Conservation (phyloP, 2,329 filamentous ascomycete species). For the Epichloe elymi region DNA sequence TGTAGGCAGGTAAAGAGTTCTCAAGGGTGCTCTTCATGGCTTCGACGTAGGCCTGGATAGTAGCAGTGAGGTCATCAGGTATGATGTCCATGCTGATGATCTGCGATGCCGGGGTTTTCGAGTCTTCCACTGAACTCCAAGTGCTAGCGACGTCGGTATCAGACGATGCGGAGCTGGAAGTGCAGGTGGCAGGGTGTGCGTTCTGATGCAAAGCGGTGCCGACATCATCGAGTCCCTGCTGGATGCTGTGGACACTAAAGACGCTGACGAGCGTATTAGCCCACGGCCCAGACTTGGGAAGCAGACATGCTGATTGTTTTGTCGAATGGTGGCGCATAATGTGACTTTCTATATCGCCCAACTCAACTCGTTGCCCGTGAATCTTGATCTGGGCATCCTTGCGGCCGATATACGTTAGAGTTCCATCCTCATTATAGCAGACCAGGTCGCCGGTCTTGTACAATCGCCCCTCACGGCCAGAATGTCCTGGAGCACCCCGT, state of each 20-base stretch:
- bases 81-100: not conserved
- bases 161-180: not conserved
- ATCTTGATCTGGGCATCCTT: conserved; percentile 43
- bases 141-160: not conserved
- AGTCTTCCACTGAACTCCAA: not conserved
- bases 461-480: conserved; percentile 9
- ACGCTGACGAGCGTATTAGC: conserved; percentile 4
- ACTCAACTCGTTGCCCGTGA: conserved; percentile 32
- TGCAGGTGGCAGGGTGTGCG: not conserved
- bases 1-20: conserved; percentile 8
- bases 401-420: conserved; percentile 28
- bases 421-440: conserved; percentile 18
- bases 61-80: not conserved
- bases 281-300: conserved; percentile 1
- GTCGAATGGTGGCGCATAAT: conserved; percentile 1
- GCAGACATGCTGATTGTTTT: conserved; percentile 1
- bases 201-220: not conserved
- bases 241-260: not conserved
- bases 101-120: not conserved
- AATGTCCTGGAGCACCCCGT: conserved; percentile 6
- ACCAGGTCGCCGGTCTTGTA: conserved; percentile 25
- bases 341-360: conserved; percentile 8
- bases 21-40: conserved; percentile 6
- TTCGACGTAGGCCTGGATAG: not conserved
- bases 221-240: not conserved